These are phyloP conservation scores for Psilocybe cubensis DNA, from an alignment of 768 basidiomycete species.

Conservation along the genomic window DNA sequence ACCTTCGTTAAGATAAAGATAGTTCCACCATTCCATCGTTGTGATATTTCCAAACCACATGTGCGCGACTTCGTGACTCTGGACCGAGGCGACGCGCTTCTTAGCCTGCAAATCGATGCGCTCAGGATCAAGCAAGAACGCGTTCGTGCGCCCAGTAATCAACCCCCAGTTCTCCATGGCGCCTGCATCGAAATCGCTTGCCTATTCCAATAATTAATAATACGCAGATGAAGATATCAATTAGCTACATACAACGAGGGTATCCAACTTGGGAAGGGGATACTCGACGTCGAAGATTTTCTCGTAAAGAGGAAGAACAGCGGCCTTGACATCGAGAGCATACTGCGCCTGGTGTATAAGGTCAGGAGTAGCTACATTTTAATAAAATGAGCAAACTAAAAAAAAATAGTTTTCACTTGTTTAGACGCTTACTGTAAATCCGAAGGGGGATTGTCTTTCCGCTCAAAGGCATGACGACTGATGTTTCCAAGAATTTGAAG, in stretches of 20 bases:
- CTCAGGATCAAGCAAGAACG: conserved; percentile 80
- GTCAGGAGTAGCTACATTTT: conserved; percentile 69
- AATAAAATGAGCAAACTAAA: conserved; percentile 3
- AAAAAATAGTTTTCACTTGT: background rate
- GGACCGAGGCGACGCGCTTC: conserved; percentile 76
- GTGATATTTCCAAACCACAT: conserved; percentile 95
- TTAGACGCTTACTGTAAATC: conserved; percentile 72
- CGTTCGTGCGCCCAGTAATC: conserved; percentile 86
- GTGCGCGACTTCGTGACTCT: conserved; percentile 88
- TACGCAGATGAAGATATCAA: background rate
- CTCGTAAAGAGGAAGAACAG: conserved; percentile 89
- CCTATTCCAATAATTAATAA: conserved; percentile 40
- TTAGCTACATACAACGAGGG: conserved; percentile 65
- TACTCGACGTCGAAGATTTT: conserved; percentile 90
- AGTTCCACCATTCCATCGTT: conserved; percentile 94
- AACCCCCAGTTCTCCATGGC: conserved; percentile 97
- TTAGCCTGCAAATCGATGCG: conserved; percentile 72
- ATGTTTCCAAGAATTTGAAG: conserved; percentile 74
- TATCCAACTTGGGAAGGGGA: conserved; percentile 94
- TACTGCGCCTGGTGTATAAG: conserved; percentile 84
- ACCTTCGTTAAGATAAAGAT: conserved; percentile 83
- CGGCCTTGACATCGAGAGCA: conserved; percentile 84
- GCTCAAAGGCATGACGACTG: conserved; percentile 79
- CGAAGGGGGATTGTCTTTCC: conserved; percentile 82
- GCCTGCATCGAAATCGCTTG: conserved; percentile 87